A percentile compares a stretch with the other conserved stretches of the same genome.
Conservation (phyloP, 2,329 filamentous ascomycete species). For the Didymellaceae sp. region DNA sequence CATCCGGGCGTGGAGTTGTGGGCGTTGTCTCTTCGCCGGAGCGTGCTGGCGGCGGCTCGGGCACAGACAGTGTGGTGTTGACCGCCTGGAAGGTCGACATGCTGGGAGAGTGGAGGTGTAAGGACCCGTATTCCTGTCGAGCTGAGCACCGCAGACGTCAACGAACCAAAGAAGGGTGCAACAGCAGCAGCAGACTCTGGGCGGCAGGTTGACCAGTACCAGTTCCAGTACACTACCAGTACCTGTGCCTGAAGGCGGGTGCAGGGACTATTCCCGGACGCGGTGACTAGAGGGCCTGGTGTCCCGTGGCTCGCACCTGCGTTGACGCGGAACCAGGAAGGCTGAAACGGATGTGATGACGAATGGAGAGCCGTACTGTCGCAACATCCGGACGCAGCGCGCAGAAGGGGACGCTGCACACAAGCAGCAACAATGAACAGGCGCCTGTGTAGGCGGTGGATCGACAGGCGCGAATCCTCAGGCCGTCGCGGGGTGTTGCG, state of each 20-base stretch:
- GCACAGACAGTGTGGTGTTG: slow-evolving; percentile 60
- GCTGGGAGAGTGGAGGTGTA: slow-evolving; percentile 5
- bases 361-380: slow-evolving; percentile 41
- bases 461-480: slow-evolving; percentile 28
- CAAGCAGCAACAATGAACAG: neutral
- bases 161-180: neutral
- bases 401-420: slow-evolving; percentile 12
- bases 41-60: slow-evolving; percentile 51
- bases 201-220: slow-evolving; percentile 6
- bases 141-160: slow-evolving; percentile 18
- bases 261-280: slow-evolving; percentile 7
- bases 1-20: slow-evolving; percentile 60
- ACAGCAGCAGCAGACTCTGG: slow-evolving; percentile 5
- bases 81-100: slow-evolving; percentile 68
- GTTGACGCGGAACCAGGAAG: slow-evolving; percentile 36
- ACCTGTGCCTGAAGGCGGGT: slow-evolving; percentile 3
- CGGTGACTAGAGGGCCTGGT: slow-evolving; percentile 22
- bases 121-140: slow-evolving; percentile 6
- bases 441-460: slow-evolving; percentile 1
- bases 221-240: no score
- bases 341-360: slow-evolving; percentile 49
- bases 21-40: slow-evolving; percentile 62
- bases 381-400: slow-evolving; percentile 44
- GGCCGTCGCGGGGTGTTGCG: slow-evolving; percentile 18
- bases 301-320: slow-evolving; percentile 28